Percentiles rank a stretch among this genome's conserved stretches.
Evolutionary conservation across 2,329 filamentous ascomycete genomes (phyloP).

Genomic region (Cordyceps farinosa): DNA sequence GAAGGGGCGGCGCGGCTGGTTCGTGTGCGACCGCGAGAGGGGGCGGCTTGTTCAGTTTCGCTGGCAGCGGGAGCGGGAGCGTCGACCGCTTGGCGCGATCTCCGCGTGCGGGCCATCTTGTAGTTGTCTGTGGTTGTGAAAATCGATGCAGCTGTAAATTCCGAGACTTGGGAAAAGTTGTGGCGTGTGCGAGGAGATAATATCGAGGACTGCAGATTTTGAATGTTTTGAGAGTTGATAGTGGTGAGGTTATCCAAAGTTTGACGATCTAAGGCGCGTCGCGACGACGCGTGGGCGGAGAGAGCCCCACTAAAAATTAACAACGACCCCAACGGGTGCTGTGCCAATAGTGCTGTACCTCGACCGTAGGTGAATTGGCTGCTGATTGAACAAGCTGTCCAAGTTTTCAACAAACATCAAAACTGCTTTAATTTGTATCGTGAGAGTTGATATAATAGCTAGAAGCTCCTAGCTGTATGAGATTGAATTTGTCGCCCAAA

Average conservation of each 20-base stretch:
- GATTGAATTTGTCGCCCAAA: neutral
- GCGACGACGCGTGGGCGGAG: conserved; percentile 16
- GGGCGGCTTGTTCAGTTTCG: conserved; percentile 27
- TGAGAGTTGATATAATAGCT: neutral
- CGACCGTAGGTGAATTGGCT: no score
- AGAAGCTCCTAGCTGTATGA: neutral
- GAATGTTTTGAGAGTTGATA: neutral
- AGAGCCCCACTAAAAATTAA: conserved; percentile 15
- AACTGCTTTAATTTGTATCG: neutral
- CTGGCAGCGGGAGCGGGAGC: conserved; percentile 22
- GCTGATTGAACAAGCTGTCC: no score
- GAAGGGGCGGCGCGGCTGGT: conserved; percentile 16
- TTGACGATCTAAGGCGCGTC: conserved; percentile 8
- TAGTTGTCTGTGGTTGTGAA: neutral
- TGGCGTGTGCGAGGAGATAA: neutral
- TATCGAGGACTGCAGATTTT: neutral
- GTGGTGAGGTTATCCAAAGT: conserved; percentile 1
- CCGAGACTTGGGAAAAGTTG: neutral
- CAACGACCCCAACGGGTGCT: no score
- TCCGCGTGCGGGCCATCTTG: conserved; percentile 31
- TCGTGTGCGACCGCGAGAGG: conserved; percentile 23
- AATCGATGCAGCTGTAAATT: neutral
- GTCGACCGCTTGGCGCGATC: conserved; percentile 29
- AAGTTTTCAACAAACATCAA: no score
- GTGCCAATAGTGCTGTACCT: no score